Evolutionary conservation across 129 eudicot genomes (phyloP).

Genomic region (Pulicaria dysenterica): DNA sequence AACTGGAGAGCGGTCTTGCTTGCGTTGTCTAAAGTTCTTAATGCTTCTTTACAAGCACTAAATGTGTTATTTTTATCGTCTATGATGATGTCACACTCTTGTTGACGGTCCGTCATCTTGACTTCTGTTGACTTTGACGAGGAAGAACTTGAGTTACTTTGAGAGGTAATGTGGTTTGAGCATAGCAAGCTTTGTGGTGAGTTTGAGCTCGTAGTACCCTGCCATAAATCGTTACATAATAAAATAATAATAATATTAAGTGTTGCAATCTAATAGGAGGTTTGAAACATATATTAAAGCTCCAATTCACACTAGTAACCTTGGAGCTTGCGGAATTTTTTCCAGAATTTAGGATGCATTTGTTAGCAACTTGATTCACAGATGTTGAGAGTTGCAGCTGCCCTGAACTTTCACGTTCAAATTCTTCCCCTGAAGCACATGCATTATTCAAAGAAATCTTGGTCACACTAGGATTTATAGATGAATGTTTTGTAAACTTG

Average conservation of each 20-base stretch:
- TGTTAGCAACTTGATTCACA: slow-evolving; percentile 30
- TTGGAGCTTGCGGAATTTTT: slow-evolving; percentile 31
- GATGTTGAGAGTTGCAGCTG: slow-evolving; percentile 21
- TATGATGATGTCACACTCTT: slow-evolving; percentile 20
- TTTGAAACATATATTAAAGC: background rate
- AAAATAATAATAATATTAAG: background rate
- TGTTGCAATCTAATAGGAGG: background rate
- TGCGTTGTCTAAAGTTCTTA: slow-evolving; percentile 49
- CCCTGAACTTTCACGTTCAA: slow-evolving; percentile 12
- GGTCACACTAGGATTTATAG: slow-evolving; percentile 16
- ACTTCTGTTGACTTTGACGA: slow-evolving; percentile 22
- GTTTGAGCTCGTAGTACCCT: slow-evolving; percentile 22
- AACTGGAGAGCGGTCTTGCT: slow-evolving; percentile 50
- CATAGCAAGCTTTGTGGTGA: slow-evolving; percentile 12
- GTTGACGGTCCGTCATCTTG: slow-evolving; percentile 29
- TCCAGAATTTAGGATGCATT: slow-evolving; percentile 10
- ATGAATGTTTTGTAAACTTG: slow-evolving; percentile 27
- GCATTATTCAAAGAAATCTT: slow-evolving; percentile 18
- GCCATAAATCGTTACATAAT: background rate
- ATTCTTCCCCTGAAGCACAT: slow-evolving; percentile 23
- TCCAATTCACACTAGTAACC: slow-evolving; percentile 27
- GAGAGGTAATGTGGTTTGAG: slow-evolving; percentile 5
- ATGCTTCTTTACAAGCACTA: slow-evolving; percentile 52
- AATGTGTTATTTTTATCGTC: slow-evolving; percentile 29
- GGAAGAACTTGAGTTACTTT: slow-evolving; percentile 18